These are phyloP conservation scores for Coemansia sp. DNA, from an alignment of 192 early-diverging fungal genomes.

Conservation along the genomic window DNA sequence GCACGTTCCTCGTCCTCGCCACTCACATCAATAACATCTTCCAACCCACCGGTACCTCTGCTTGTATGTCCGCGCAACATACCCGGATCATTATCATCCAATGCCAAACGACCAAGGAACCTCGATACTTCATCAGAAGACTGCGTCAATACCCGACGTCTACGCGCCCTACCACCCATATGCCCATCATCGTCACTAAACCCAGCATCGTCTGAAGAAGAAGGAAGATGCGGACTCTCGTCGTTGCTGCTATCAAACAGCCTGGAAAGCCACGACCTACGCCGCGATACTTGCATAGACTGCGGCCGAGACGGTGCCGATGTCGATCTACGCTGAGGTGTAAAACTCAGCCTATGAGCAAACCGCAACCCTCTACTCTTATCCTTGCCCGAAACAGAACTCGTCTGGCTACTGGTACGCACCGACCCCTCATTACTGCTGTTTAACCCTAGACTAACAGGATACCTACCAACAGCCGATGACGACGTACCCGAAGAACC, in stretches of 20 bases:
- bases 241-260: conserved; percentile 28
- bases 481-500: background rate
- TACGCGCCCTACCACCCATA: conserved; percentile 4
- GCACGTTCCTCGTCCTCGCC: conserved; percentile 47
- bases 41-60: conserved; percentile 14
- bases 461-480: conserved; percentile 24
- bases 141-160: conserved; percentile 44
- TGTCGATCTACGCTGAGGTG: conserved; percentile 36
- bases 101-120: conserved; percentile 22
- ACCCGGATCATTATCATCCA: conserved; percentile 14
- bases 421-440: conserved; percentile 1
- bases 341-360: conserved; percentile 26
- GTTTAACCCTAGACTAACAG: conserved; percentile 16
- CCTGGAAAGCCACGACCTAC: conserved; percentile 38
- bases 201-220: background rate
- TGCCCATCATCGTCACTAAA: conserved; percentile 8
- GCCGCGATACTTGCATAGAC: conserved; percentile 38
- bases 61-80: background rate
- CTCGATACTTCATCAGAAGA: conserved; percentile 34
- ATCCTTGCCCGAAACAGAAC: background rate
- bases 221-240: background rate
- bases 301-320: conserved; percentile 49
- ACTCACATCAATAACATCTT: conserved; percentile 42
- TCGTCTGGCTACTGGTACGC: conserved; percentile 5
- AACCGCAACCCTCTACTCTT: background rate